Evolutionary conservation across 2,329 filamentous ascomycete genomes (phyloP), one percentile per base, ranked within the genome.

Genomic region (Penicillium sp.): DNA sequence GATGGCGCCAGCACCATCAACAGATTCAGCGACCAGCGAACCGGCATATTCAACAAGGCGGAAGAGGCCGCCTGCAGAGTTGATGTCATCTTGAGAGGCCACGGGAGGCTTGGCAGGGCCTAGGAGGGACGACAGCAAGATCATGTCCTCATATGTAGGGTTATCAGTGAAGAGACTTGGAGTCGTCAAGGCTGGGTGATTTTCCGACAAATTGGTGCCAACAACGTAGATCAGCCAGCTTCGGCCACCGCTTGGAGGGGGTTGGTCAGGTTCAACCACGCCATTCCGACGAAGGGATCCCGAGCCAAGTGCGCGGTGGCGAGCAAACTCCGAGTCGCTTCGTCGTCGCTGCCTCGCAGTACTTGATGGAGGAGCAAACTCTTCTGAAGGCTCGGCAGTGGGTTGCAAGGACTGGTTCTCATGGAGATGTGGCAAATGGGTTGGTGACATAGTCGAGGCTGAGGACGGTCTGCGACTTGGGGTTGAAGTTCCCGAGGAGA

Each of bases 221-320:
- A 91, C 84, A 9, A 91, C 88, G 71, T 91, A 91, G 57, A 91
- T 90, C 69, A 91, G 84, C 88, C 88, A 91, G 75, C 87, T 90
- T 66, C 88, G 80, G 58, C 86, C 86, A 58, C 81, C 82, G 60
- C 80, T 78, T 45, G 78, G 76, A 10, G 78, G 72, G 58, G 79
- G 73, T 50, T 82, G 80, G 60, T 86, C 83, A 24, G 87, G 85
- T 63, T 86, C 85, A 63, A 89, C 87, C 19, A 89, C 84, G 22
- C 88, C 87, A 71, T 89, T 88, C 47, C 87, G 82, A 37, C 88
- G 81, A 12, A 86, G 83, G 26, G 87, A 84, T 53, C 87, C 87
- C 35, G 87, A 85, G 4, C 87, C 86, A 61, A 88, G 74, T 61
- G 88, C 75, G 73, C 83, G 75, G 77, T 87, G 78, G 62, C 81